These are phyloP conservation scores for Coemansia sp. DNA, from an alignment of 192 early-diverging fungal genomes.

Conservation along the genomic window DNA sequence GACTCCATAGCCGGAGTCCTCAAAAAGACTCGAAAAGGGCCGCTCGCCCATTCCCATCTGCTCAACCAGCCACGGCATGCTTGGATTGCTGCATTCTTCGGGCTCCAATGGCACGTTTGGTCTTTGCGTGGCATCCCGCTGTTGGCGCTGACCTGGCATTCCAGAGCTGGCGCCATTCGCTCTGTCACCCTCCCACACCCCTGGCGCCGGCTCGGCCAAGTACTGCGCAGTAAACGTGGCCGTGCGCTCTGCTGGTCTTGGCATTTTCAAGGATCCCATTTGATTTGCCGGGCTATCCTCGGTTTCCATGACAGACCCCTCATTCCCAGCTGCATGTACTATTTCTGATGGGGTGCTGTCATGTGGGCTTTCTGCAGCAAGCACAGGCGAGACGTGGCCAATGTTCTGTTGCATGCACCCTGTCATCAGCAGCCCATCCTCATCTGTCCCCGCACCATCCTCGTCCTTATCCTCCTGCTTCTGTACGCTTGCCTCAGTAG, in stretches of 20 bases:
- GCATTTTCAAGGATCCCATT: background rate
- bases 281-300: background rate
- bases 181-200: constrained; percentile 28
- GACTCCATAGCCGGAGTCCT: constrained; percentile 15
- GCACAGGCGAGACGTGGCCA: background rate
- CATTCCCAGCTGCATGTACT: background rate
- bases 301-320: too few species aligned
- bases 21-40: constrained; percentile 43
- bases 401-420: background rate
- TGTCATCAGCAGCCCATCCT: background rate
- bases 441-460: background rate
- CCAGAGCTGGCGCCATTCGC: background rate
- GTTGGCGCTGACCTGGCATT: background rate
- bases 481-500: background rate
- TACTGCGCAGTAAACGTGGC: constrained; percentile 44
- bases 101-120: constrained; percentile 50
- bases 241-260: background rate
- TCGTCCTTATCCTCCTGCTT: background rate
- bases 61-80: constrained; percentile 45
- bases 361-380: background rate
- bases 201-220: constrained; percentile 29
- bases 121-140: background rate
- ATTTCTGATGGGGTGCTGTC: background rate
- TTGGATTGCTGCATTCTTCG: constrained; percentile 26
- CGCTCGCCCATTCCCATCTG: constrained; percentile 53